These are phyloP conservation scores for Colletotrichum incanum DNA, from an alignment of 2,329 filamentous ascomycete genomes.

Conservation along the genomic window DNA sequence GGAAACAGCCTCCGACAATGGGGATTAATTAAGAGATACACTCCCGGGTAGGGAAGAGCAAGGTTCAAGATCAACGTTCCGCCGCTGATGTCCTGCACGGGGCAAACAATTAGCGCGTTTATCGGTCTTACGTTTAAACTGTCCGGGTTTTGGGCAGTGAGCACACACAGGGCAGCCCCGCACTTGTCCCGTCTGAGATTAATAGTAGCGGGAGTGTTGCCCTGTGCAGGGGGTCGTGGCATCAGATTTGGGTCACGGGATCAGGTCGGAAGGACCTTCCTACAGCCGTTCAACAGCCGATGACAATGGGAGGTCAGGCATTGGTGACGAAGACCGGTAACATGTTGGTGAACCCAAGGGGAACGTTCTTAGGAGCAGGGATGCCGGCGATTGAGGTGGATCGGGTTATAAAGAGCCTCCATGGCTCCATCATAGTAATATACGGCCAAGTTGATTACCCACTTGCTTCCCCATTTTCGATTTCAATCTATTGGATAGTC, in stretches of 20 bases:
- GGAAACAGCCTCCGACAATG: background rate
- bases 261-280: background rate
- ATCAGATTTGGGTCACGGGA: slow-evolving; percentile 21
- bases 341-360: slow-evolving; percentile 5
- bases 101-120: slow-evolving; percentile 13
- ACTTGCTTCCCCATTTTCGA: background rate
- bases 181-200: background rate
- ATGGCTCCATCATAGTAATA: background rate
- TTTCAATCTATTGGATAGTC: background rate
- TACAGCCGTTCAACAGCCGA: slow-evolving; percentile 28
- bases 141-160: slow-evolving; percentile 12
- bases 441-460: background rate
- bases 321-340: slow-evolving; percentile 17
- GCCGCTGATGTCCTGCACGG: slow-evolving; percentile 21
- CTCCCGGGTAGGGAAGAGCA: background rate
- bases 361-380: slow-evolving; percentile 1
- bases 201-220: background rate
- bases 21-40: background rate
- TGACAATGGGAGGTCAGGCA: background rate
- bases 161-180: slow-evolving; percentile 34
- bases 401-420: slow-evolving; percentile 33
- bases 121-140: background rate
- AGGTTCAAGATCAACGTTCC: background rate
- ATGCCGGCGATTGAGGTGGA: background rate
- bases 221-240: slow-evolving; percentile 23